Percentiles rank a stretch among this genome's conserved stretches.
These are phyloP conservation scores for Malus hybrid DNA, from an alignment of 331 rosid species.

Conservation along the genomic window DNA sequence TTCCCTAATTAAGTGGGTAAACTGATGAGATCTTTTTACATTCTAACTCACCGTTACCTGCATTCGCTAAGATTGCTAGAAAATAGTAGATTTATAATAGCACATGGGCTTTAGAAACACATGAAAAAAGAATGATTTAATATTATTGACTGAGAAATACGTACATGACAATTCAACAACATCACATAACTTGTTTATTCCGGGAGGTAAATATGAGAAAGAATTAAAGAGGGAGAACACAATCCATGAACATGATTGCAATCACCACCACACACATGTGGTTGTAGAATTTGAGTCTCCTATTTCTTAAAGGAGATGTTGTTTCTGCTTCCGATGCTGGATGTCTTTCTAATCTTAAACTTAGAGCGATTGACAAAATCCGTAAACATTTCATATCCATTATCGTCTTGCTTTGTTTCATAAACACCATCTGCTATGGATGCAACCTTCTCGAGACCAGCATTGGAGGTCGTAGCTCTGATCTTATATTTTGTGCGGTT, in stretches of 20 bases:
- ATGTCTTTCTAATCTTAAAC: conserved; percentile 10
- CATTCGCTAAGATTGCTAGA: background rate
- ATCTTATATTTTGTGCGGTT: conserved; percentile 6
- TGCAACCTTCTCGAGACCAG: background rate
- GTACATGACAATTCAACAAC: background rate
- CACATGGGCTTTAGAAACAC: background rate
- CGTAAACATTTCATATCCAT: conserved; percentile 4
- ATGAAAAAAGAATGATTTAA: background rate
- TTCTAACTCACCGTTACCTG: background rate
- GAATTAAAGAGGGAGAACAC: background rate
- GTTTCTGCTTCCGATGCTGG: conserved; percentile 17
- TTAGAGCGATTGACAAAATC: conserved; percentile 17
- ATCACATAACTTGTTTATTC: background rate
- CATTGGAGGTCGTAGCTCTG: conserved; percentile 13
- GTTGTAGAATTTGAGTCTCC: background rate
- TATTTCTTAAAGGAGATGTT: conserved; percentile 17
- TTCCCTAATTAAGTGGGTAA: background rate
- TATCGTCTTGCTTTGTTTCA: background rate
- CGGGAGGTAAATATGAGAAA: background rate
- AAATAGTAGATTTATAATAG: background rate
- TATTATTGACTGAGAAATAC: background rate
- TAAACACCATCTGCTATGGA: background rate
- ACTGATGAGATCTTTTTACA: background rate
- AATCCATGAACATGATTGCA: background rate
- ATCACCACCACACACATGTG: background rate